Percentiles rank a stretch among this genome's conserved stretches.
These are phyloP conservation scores for Citrus hindsii DNA, from an alignment of 345 rosid genomes.

Conservation along the genomic window DNA sequence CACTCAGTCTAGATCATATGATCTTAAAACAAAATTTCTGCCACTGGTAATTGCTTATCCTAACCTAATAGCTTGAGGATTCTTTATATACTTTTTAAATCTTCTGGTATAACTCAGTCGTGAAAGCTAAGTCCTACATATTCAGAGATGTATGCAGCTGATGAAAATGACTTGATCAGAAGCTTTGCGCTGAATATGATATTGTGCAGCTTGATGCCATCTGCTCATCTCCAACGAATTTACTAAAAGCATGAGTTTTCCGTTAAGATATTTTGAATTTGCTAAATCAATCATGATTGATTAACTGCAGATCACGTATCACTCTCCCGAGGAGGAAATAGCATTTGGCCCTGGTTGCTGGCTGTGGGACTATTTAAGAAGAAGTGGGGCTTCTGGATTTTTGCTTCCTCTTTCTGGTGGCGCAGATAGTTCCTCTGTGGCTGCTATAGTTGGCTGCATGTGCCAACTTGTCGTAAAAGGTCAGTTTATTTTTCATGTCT, in stretches of 20 bases:
- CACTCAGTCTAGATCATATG: background rate
- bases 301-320: constrained; percentile 58
- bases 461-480: constrained; percentile 97
- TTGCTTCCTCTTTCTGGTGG: constrained; percentile 98
- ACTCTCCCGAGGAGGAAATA: constrained; percentile 92
- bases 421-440: constrained; percentile 95
- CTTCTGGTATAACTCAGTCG: background rate
- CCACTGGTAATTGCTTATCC: background rate
- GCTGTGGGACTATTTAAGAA: constrained; percentile 97
- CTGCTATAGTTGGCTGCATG: constrained; percentile 99
- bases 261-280: background rate
- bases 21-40: background rate
- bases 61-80: background rate
- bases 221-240: background rate
- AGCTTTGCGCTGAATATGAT: background rate
- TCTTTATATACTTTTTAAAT: background rate
- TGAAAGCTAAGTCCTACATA: background rate
- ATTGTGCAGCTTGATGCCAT: background rate
- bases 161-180: background rate
- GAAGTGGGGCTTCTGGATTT: constrained; percentile 98
- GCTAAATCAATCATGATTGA: constrained; percentile 2
- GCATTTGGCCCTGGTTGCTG: constrained; percentile 97
- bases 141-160: background rate
- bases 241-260: background rate
- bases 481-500: constrained; percentile 14